Evolutionary conservation across 208 protist species (phyloP).

Genomic region (Trypanosoma cruzi): DNA sequence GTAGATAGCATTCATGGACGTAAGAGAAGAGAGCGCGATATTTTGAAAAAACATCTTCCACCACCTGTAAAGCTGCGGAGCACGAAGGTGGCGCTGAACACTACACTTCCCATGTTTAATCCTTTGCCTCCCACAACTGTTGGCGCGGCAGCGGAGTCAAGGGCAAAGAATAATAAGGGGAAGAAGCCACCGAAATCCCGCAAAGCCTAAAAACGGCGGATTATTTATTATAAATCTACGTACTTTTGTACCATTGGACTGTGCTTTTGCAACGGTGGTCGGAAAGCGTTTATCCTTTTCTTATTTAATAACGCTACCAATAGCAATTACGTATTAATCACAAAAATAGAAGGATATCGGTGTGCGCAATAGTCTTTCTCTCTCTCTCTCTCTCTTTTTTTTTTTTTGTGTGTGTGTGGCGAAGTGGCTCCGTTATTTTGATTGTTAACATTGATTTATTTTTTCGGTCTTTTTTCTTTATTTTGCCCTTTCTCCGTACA

Average conservation of each 20-base stretch:
- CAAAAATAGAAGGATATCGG: no score
- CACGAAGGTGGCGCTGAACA: slow-evolving; percentile 59
- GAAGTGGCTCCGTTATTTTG: neutral
- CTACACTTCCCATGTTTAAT: slow-evolving; percentile 85
- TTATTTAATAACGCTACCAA: no score
- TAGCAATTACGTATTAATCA: no score
- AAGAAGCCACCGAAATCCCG: slow-evolving; percentile 1
- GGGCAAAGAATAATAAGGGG: slow-evolving; percentile 2
- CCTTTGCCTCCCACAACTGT: slow-evolving; percentile 1
- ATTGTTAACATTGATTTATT: neutral
- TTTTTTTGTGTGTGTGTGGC: neutral
- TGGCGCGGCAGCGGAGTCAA: neutral
- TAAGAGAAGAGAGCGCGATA: slow-evolving; percentile 75
- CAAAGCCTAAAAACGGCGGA: slow-evolving; percentile 3
- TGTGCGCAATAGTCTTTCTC: no score
- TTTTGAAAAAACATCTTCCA: slow-evolving; percentile 80
- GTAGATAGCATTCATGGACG: slow-evolving; percentile 91
- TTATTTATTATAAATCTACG: neutral
- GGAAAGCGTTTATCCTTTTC: no score
- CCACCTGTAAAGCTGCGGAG: slow-evolving; percentile 58
- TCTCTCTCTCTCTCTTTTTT: no score
- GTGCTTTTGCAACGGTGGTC: no score
- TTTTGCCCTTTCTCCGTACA: neutral
- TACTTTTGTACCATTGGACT: no score
- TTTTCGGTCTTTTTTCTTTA: neutral